Percentiles rank a stretch among this genome's conserved stretches.
These are phyloP conservation scores for Lecanoromycetidae sp. DNA, from an alignment of 2,329 filamentous ascomycete genomes.

Conservation along the genomic window DNA sequence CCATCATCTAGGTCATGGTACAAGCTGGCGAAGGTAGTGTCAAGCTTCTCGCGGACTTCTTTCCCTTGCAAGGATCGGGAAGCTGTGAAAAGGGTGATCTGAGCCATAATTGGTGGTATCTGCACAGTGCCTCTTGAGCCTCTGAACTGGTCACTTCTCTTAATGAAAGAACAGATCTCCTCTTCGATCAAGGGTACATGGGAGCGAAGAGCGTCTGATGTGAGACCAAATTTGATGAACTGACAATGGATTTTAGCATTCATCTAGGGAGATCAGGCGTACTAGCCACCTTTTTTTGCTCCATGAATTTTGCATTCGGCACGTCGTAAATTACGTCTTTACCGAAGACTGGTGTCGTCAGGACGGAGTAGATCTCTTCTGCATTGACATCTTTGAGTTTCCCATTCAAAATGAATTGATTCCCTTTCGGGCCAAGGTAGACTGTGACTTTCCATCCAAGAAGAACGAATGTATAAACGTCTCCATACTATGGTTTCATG, in stretches of 20 bases:
- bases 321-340: slow-evolving; percentile 83
- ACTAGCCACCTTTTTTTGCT: slow-evolving; percentile 70
- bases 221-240: slow-evolving; percentile 55
- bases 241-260: slow-evolving; percentile 16
- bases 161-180: slow-evolving; percentile 63
- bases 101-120: slow-evolving; percentile 63
- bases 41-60: slow-evolving; percentile 68
- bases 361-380: slow-evolving; percentile 75
- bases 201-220: slow-evolving; percentile 48
- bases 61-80: slow-evolving; percentile 75
- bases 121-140: slow-evolving; percentile 56
- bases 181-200: slow-evolving; percentile 69
- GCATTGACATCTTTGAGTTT: slow-evolving; percentile 83
- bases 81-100: slow-evolving; percentile 83
- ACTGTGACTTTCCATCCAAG: slow-evolving; percentile 85
- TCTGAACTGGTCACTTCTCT: slow-evolving; percentile 55
- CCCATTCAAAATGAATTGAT: slow-evolving; percentile 84
- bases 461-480: slow-evolving; percentile 80
- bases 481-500: slow-evolving; percentile 52
- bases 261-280: slow-evolving; percentile 20
- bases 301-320: slow-evolving; percentile 84
- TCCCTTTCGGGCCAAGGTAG: slow-evolving; percentile 66
- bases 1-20: slow-evolving; percentile 88
- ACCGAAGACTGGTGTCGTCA: slow-evolving; percentile 63
- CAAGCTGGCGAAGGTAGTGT: slow-evolving; percentile 65